These are phyloP conservation scores for Rhodotorula sp. DNA, from an alignment of 1,284 basidiomycete genomes.

Conservation along the genomic window DNA sequence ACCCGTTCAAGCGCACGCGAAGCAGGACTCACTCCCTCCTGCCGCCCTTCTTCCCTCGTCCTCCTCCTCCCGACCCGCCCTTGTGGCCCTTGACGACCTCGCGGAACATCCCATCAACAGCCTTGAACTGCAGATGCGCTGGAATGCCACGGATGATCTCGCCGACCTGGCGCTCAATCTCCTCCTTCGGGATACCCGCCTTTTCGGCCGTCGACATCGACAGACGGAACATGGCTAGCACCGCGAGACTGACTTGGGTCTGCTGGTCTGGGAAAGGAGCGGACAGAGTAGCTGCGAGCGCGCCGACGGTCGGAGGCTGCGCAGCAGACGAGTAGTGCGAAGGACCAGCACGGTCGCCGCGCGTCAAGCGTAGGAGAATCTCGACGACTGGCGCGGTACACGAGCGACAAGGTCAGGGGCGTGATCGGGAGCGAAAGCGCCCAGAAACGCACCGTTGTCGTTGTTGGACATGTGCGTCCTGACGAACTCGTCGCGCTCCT, in stretches of 20 bases:
- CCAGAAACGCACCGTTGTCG: constrained; percentile 58
- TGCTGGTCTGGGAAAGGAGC: constrained; percentile 81
- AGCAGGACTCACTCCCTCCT: not conserved
- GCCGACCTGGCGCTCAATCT: constrained; percentile 73
- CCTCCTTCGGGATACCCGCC: constrained; percentile 63
- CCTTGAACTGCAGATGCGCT: constrained; percentile 77
- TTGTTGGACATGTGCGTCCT: constrained; percentile 73
- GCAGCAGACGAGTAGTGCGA: constrained; percentile 44
- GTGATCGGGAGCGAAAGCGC: not conserved
- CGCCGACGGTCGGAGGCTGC: constrained; percentile 52
- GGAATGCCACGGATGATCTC: constrained; percentile 86
- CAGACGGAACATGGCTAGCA: constrained; percentile 83
- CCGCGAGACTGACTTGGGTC: constrained; percentile 86
- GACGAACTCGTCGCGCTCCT: constrained; percentile 79
- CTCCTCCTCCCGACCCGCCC: not conserved
- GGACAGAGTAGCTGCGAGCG: constrained; percentile 57
- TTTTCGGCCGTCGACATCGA: constrained; percentile 74
- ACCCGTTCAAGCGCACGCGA: not conserved
- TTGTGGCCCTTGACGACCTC: constrained; percentile 51
- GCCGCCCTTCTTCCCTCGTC: not conserved
- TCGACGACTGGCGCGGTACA: constrained; percentile 59
- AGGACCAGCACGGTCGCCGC: constrained; percentile 68
- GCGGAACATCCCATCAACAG: constrained; percentile 86
- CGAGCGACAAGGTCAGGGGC: not conserved
- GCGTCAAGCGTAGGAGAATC: constrained; percentile 80